Base-by-base conservation (phyloP, 768 basidiomycete genomes). In the Cystobasidium onofrii region DNA sequence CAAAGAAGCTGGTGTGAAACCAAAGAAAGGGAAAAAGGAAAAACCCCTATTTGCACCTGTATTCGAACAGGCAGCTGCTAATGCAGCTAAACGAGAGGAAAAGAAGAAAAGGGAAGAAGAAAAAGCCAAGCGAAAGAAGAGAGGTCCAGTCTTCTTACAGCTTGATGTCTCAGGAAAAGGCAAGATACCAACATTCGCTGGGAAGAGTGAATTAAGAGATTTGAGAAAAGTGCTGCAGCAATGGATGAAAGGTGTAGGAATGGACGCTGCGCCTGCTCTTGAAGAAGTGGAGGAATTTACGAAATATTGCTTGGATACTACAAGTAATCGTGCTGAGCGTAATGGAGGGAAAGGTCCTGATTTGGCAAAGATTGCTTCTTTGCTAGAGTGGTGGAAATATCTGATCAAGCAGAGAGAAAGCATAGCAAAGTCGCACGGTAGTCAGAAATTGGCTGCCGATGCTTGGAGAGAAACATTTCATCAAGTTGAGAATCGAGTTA, bases 341-440 rank as follows among this genome's bases (percentile, higher is more conserved):
- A 57, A 74, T 57, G 46, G 70, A 20, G 72, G 60, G 6, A 18
- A 39, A 54, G 74, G 74, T 18, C 50, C 61, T 3, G 73, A 75
- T 50, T 7, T 65, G 12, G 74, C 52, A 34, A 63, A 62, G 34
- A 64, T 75, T 20, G n/a, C 25, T 25, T 17, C 36, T 12, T 31
- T 75, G 1, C 33, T 75, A 33, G 27, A 57, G n/a, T 75, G 75
- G 75, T 74, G 74, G 74, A 50, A 75, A 15, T 72, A 67, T 27
- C 34, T 71, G n/a, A 70, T 75, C 44, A 3, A 34, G 15, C 27
- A 75, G 10, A 27, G 69, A 20, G 55, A 71, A 34, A 60, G 10
- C 15, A 1, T 36, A 12, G 34, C 29, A 2, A 61, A 18, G 15
- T 15, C 25, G 1, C 23, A 27, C 15, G 69, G 69, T 17, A 57